Base-by-base conservation (phyloP, 768 basidiomycete species). In the Arthromyces matolae region DNA sequence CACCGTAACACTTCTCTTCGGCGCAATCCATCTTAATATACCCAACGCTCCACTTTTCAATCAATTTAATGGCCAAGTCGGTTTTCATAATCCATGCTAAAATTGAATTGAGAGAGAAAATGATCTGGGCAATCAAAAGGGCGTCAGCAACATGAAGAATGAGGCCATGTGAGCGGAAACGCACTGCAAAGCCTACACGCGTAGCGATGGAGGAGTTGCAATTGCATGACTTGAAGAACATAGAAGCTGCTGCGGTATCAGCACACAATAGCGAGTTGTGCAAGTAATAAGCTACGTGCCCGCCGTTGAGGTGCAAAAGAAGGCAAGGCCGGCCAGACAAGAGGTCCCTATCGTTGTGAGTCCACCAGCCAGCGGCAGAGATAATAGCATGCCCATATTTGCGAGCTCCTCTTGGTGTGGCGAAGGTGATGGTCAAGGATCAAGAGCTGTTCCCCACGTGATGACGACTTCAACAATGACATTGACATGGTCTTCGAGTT, bases 181-280 rank as follows among this genome's bases (percentile, higher is more conserved):
- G 50, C 63, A 91, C 93, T 13, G 92, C 93, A 67, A 93, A 96
- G 27, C 94, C 94, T 48, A 97, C 86, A 60, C 94, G 86, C 35
- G 94, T 97, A 0, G 96, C 96, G 57, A 99, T 97, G 0, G 93
- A 95, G 8, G 93, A 95, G 64, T 98, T 97, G 71, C 96, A 99
- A 64, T 98, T 98, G 69, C 95, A 99, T 25, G 89, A 93, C 75
- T 96, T 97, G 79, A 85, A 93, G 72, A 96, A 91, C 81, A 95
- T 93, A 28, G 90, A 93, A 3, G 94, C 93, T 84, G 68, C 59
- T 56, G 54, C 43, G 33, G 35, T 52, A 47, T 51, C 32, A 53
- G 48, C 45, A 20, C 38, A 28, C 25, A 27, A 33, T 37, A 48
- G n/a, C 34, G 32, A 25, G 27, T 3, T 19, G 2, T 22, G 65